Percentiles rank a stretch among this genome's conserved stretches.
These are phyloP conservation scores for Plasmodium berghei DNA, from an alignment of 169 alveolate species.

Conservation along the genomic window DNA sequence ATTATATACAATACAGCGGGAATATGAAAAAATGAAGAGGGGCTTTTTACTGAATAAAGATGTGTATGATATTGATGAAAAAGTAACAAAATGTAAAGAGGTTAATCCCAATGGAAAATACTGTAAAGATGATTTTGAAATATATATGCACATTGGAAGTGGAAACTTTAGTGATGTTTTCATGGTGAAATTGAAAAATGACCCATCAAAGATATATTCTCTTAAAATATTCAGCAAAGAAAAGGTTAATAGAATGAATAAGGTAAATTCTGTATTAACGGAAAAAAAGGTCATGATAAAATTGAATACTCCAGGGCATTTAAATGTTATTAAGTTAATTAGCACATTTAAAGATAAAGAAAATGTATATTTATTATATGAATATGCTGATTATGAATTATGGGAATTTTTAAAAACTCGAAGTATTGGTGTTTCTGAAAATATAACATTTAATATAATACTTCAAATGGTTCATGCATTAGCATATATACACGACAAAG, in stretches of 20 bases:
- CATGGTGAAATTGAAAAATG: slow-evolving; percentile 84
- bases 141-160: slow-evolving; percentile 85
- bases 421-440: slow-evolving; percentile 81
- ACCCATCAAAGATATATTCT: slow-evolving; percentile 83
- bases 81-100: slow-evolving; percentile 40
- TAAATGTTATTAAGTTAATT: slow-evolving; percentile 83
- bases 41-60: slow-evolving; percentile 67
- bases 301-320: slow-evolving; percentile 87
- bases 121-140: slow-evolving; percentile 83
- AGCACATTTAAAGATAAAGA: slow-evolving; percentile 87
- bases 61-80: slow-evolving; percentile 63
- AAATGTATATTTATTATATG: slow-evolving; percentile 86
- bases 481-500: slow-evolving; percentile 93
- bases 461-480: slow-evolving; percentile 88
- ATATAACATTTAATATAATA: slow-evolving; percentile 79
- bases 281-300: slow-evolving; percentile 83
- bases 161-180: slow-evolving; percentile 88
- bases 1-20: slow-evolving; percentile 8
- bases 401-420: slow-evolving; percentile 86
- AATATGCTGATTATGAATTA: slow-evolving; percentile 86
- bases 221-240: slow-evolving; percentile 87
- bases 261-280: slow-evolving; percentile 81
- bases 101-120: slow-evolving; percentile 53
- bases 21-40: slow-evolving; percentile 60
- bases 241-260: slow-evolving; percentile 77